A percentile compares a stretch with the other conserved stretches of the same genome.
These are phyloP conservation scores for Penicillium concentricum DNA, from an alignment of 2,329 filamentous ascomycete species.

Conservation along the genomic window DNA sequence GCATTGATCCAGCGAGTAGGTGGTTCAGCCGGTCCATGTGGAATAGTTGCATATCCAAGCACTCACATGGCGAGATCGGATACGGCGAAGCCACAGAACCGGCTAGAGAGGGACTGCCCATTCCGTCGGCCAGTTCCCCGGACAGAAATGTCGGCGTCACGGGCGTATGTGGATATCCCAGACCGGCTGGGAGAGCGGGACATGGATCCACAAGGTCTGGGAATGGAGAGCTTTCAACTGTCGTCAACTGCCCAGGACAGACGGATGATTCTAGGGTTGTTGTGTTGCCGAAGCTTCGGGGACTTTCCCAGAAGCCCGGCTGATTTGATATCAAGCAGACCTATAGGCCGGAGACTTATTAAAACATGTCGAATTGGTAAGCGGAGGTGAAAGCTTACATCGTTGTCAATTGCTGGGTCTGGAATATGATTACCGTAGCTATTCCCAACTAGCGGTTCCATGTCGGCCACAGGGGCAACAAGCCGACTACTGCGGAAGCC, in stretches of 20 bases:
- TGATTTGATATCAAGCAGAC: conserved; percentile 19
- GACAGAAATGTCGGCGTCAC: conserved; percentile 33
- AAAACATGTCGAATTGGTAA: not conserved
- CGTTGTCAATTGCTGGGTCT: conserved; percentile 17
- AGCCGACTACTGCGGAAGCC: conserved; percentile 18
- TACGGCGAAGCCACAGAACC: conserved; percentile 27
- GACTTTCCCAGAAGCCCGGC: conserved; percentile 28
- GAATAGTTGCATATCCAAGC: conserved; percentile 30
- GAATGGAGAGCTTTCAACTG: conserved; percentile 18
- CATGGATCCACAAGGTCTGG: conserved; percentile 18
- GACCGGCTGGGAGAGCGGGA: conserved; percentile 15
- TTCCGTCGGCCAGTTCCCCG: conserved; percentile 28
- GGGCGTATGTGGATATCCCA: conserved; percentile 27
- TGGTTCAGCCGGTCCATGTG: conserved; percentile 34
- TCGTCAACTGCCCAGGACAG: conserved; percentile 15
- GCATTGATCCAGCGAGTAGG: conserved; percentile 25
- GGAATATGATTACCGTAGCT: conserved; percentile 9
- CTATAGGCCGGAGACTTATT: conserved; percentile 1
- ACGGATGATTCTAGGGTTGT: conserved; percentile 19
- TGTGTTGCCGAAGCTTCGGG: conserved; percentile 21
- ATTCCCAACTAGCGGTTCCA: conserved; percentile 8
- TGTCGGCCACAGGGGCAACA: conserved; percentile 12
- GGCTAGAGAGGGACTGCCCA: conserved; percentile 29
- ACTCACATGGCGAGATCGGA: conserved; percentile 27
- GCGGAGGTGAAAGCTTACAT: conserved; percentile 9